A percentile compares a stretch with the other conserved stretches of the same genome.
Conservation (phyloP, 2,329 filamentous ascomycete species). For the Pseudogymnoascus sp. region DNA sequence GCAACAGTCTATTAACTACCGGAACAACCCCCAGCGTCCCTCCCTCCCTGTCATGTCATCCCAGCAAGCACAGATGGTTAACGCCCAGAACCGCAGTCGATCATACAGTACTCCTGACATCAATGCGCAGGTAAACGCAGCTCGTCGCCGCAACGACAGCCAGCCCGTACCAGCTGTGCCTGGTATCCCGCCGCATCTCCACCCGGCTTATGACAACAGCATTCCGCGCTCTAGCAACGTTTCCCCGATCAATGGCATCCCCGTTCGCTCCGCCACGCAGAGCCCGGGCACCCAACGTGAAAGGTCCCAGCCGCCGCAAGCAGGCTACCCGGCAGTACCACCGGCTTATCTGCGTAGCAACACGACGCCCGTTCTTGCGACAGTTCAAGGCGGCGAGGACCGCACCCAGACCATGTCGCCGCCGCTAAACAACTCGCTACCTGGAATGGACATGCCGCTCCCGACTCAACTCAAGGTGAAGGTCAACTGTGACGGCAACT, state of each 20-base stretch:
- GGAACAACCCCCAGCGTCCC: conserved; percentile 63
- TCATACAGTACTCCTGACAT: conserved; percentile 96
- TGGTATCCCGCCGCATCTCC: conserved; percentile 66
- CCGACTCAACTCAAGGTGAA: conserved; percentile 88
- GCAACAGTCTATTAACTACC: conserved; percentile 57
- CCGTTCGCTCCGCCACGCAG: conserved; percentile 62
- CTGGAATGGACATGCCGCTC: conserved; percentile 43
- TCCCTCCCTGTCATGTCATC: conserved; percentile 69
- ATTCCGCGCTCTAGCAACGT: conserved; percentile 76
- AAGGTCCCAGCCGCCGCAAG: conserved; percentile 46
- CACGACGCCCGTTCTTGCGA: conserved; percentile 21
- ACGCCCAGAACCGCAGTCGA: conserved; percentile 63
- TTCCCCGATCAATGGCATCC: conserved; percentile 65
- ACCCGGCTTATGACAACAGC: conserved; percentile 51
- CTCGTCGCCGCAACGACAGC: conserved; percentile 41
- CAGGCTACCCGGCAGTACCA: conserved; percentile 41
- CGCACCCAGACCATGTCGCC: conserved; percentile 41
- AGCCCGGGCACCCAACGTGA: conserved; percentile 64
- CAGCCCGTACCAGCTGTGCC: conserved; percentile 61
- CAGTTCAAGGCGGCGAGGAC: conserved; percentile 31
- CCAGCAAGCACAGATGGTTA: conserved; percentile 42
- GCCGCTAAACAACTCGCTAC: conserved; percentile 30
- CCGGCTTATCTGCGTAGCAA: conserved; percentile 32
- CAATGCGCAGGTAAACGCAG: conserved; percentile 56
- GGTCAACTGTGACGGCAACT: conserved; percentile 86